Base-by-base conservation (phyloP, 495 filamentous ascomycete genomes). In the Durotheca rogersii region DNA sequence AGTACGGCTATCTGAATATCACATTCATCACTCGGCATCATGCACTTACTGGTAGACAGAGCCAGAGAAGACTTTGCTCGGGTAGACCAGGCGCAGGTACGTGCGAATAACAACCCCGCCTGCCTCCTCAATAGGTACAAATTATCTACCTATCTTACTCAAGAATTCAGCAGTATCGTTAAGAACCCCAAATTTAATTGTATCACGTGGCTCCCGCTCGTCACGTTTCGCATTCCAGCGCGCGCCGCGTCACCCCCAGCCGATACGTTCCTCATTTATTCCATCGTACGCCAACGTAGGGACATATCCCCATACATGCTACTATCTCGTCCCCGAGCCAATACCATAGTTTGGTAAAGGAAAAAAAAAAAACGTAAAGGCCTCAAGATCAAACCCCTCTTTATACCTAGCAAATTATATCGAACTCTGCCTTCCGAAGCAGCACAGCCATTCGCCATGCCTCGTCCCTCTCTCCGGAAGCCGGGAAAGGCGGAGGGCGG, bases 191-290 rank as follows among this genome's bases (percentile, higher is more conserved):
- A 7, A 32, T 53, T 52, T 46, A 53, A 59, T 54, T 59, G 45
- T 29, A 16, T 6, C 56, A 59, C 56, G 56, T 59, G 56, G 54
- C 10, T 7, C 42, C 50, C 50, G 17, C 50, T 51, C 45, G 41
- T 1, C 33, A 20, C 11, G 2, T 19, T 32, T 46, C 56, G 56
- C 56, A 46, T 45, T 27, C 44, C 12, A 33, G 39, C 56, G 56
- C 56, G 56, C 47, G 31, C 23, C 9, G 23, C 23, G 23, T 9
- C 23, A 27, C 9, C 23, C 4, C 9, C 23, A n/a, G n/a, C n/a
- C n/a, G n/a, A n/a, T n/a, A n/a, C n/a, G n/a, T n/a, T n/a, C n/a
- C n/a, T n/a, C n/a, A n/a, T n/a, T n/a, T n/a, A n/a, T n/a, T n/a
- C n/a, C n/a, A n/a, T n/a, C n/a, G n/a, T n/a, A n/a, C n/a, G n/a